A percentile compares a stretch with the other conserved stretches of the same genome.
Conservation (phyloP, 148 eudicot genomes). For the Cornus kousa region DNA sequence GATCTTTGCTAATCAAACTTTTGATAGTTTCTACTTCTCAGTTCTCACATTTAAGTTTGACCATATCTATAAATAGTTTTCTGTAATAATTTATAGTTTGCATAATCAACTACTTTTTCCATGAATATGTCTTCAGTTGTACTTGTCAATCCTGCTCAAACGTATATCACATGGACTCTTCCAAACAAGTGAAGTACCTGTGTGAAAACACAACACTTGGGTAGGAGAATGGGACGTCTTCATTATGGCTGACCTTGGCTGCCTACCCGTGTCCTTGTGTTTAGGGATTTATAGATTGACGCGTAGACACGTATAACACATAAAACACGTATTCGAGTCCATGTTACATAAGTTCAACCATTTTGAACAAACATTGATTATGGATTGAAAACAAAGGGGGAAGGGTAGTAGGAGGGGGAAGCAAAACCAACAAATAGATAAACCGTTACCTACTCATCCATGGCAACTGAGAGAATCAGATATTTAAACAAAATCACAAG, state of each 20-base stretch:
- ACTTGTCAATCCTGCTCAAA: background rate
- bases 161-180: no score
- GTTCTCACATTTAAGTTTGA: background rate
- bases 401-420: background rate
- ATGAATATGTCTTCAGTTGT: background rate
- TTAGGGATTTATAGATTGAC: no score
- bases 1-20: background rate
- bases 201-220: no score
- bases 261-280: no score
- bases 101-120: background rate
- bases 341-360: background rate
- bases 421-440: background rate
- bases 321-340: no score
- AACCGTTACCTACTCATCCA: background rate
- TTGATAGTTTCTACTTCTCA: no score
- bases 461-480: background rate
- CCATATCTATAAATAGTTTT: conserved; percentile 1
- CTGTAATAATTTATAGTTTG: background rate
- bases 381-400: background rate
- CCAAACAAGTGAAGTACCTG: no score
- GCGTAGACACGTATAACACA: no score
- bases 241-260: no score
- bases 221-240: no score
- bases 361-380: background rate
- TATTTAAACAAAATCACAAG: background rate